A percentile compares a stretch with the other conserved stretches of the same genome.
Conservation (phyloP, 805 yeast species). For the Saccharomycopsis sp. region DNA sequence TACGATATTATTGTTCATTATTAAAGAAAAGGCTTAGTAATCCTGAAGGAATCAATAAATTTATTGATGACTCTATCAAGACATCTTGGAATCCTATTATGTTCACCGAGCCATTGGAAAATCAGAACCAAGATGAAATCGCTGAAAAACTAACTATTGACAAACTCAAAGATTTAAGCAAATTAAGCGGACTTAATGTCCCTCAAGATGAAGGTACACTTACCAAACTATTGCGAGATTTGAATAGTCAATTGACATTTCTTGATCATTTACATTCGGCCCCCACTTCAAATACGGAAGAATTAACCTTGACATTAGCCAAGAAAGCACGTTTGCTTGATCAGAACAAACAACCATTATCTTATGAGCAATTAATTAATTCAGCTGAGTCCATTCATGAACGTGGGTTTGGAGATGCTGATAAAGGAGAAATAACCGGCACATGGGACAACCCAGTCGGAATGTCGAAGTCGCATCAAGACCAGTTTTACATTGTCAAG, state of each 20-base stretch:
- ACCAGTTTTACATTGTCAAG: constrained; percentile 11
- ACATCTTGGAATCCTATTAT: constrained; percentile 16
- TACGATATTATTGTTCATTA: too few species aligned
- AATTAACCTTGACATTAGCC: background rate
- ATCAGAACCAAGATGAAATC: background rate
- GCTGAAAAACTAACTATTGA: background rate
- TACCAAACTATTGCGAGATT: constrained; percentile 4
- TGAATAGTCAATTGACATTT: constrained; percentile 16
- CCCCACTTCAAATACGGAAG: background rate
- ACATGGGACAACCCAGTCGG: background rate
- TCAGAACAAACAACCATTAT: constrained; percentile 1
- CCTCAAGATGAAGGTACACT: constrained; percentile 1
- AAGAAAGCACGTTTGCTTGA: background rate
- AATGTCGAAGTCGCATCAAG: constrained; percentile 8
- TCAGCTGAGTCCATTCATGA: background rate
- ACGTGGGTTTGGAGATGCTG: background rate
- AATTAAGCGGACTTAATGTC: constrained; percentile 10
- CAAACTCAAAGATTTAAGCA: background rate
- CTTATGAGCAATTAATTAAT: background rate
- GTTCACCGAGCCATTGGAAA: constrained; percentile 9
- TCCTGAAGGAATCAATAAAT: background rate
- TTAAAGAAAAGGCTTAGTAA: background rate
- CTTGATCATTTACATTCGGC: constrained; percentile 13
- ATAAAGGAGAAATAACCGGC: background rate
- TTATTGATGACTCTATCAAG: constrained; percentile 1